Evolutionary conservation across 495 filamentous ascomycete species (phyloP), one percentile per base, ranked within the genome.

Genomic region (Neurospora sp.): DNA sequence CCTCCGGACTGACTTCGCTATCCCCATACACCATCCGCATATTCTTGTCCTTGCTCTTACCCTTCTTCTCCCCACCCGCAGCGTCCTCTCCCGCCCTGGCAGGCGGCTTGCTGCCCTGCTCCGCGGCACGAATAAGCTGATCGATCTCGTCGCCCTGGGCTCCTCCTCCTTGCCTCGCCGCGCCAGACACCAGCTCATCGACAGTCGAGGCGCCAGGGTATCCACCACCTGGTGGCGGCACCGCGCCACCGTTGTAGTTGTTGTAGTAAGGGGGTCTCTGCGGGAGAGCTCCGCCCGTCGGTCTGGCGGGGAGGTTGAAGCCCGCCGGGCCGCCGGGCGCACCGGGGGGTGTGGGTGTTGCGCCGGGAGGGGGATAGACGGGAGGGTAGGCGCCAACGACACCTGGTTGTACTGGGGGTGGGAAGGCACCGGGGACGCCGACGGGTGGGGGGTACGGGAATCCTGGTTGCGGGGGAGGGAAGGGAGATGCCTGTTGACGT

Each of bases 1-100:
- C 93, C 83, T 97, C 93, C 35, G 93, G 93, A 76, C 92, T 94
- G 77, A 89, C 84, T 66, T 92, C 91, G 62, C 91, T 88, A 79
- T 94, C 91, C 54, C 88, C 89, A 82, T 94, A 96, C 6, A 96
- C 84, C 87, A 97, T 88, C 78, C 90, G 89, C 73, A 86, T 80
- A 70, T 81, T 85, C 84, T 92, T 92, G 18, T 90, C 83, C 81
- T 92, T 92, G 54, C 92, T 90, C 78, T 90, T 90, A 83, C 89
- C 88, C 54, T 87, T 86, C 83, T 91, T 92, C 83, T 92, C 92
- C 79, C 92, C 87, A 1, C 78, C 82, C 44, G 75, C 82, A 48
- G 75, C 83, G 74, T 72, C 84, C 74, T 72, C 82, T 77, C 72
- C 82, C 20, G 78, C 80, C 31, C 77, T 79, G 79, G 84, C 85